Base-by-base conservation (phyloP, 2,329 filamentous ascomycete genomes). In the Berkeleyomyces basicola region DNA sequence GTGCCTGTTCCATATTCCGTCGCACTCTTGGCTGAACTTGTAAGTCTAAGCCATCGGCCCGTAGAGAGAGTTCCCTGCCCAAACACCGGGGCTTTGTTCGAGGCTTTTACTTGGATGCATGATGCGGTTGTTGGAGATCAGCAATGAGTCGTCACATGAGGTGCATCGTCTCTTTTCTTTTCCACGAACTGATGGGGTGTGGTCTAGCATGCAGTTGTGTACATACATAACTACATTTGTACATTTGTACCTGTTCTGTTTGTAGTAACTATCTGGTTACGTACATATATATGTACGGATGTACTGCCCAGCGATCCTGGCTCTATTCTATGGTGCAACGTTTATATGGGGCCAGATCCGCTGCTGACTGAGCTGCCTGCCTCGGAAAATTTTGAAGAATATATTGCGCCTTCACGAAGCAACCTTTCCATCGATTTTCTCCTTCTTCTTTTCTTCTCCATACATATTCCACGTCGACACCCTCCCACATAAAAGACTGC, bases 381-480 rank as follows among this genome's bases (percentile, higher is more conserved):
- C 14, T 7, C 1, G 10, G 46, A 61, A 63, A 58, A 61, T 36
- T 49, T 31, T 39, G 16, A 43, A 33, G 23, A 46, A 65, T 65
- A 64, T 64, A 36, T 64, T 58, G 49, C 43, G 36, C 42, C 43
- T 14, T 31, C 4, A 16, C 10, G 10, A 39, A 23, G 31, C 11
- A 14, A 10, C 16, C 63, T 61, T 62, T 64, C 40, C 51, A 23
- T 23, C 23, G 23, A 23, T 23, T 63, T 66, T 67, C 67, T 70
- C 68, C 61, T 69, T 69, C 72, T 71, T 71, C 72, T 72, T 70
- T 70, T 71, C 69, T 71, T 73, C 73, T 75, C 74, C 73, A 77
- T 77, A 81, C 76, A 79, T 78, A 73, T 74, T 67, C 67, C 71
- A 72, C 75, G 76, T 77, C 72, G 70, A 72, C 70, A 31, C 61